Base-by-base conservation (phyloP, 2,329 filamentous ascomycete species). In the Trichoderma simmonsii region DNA sequence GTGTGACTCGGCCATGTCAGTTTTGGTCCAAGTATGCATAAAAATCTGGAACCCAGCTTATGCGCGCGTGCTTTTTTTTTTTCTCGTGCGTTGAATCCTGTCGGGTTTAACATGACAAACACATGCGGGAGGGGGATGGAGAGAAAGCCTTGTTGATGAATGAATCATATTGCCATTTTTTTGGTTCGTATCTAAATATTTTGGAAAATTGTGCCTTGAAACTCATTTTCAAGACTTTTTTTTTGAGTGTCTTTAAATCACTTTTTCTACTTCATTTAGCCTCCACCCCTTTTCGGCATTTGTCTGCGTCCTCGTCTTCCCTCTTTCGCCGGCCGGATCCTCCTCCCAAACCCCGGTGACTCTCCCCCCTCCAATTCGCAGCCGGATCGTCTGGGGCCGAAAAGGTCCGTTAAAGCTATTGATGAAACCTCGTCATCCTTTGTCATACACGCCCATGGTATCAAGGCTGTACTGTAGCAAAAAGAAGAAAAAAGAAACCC, bases 391-490 rank as follows among this genome's bases (percentile, higher is more conserved):
- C 48, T 51, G 43, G 36, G 21, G 34, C 59, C 59, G 68, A 28
- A 28, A 48, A 39, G n/a, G 26, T 24, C 18, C 34, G 68, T 56
- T 26, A 61, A 60, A n/a, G 34, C 28, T 30, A 28, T 60, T 21
- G 21, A 54, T 65, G 56, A 48, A 60, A 51, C 65, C 60, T 57
- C 32, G 68, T 71, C 68, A 65, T 64, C 32, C 60, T 59, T 48
- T 71, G 68, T 71, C 68, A 71, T 64, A 64, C 68, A 57, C 56
- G 28, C 26, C 36, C 56, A 48, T 51, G 65, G 54, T 36, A 32
- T 14, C 26, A 34, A 60, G 30, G 64, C 34, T 26, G 15, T n/a
- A 43, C 32, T 18, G 15, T 24, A 36, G 32, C 24, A 57, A 9
- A 48, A 68, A 36, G 34, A 15, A 8, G 14, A 12, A 18, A 7